A percentile compares a stretch with the other conserved stretches of the same genome.
Conservation (phyloP, 306 rosid species). For the Styphnolobium japonicum region DNA sequence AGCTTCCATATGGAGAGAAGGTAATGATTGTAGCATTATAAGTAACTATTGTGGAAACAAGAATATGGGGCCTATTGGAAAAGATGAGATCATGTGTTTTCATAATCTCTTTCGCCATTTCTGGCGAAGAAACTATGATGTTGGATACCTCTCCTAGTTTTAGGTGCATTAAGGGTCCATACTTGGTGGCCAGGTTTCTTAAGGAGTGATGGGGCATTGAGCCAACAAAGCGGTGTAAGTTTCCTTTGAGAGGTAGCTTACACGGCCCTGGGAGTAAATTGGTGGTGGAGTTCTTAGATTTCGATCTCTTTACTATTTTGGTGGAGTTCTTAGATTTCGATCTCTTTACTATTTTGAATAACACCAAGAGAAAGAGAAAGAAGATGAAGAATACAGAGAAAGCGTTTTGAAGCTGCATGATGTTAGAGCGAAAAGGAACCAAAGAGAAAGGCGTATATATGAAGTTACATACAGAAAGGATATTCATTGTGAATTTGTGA, state of each 20-base stretch:
- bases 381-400: not conserved
- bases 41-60: not conserved
- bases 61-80: conserved; percentile 17
- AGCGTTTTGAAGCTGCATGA: not conserved
- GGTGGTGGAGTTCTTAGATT: not conserved
- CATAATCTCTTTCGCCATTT: conserved; percentile 30
- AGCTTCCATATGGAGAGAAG: conserved; percentile 1
- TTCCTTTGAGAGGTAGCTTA: conserved; percentile 32
- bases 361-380: not conserved
- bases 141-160: conserved; percentile 20
- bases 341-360: not conserved
- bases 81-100: conserved; percentile 26
- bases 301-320: too few species aligned
- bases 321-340: not conserved
- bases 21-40: not conserved
- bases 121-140: conserved; percentile 22
- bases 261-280: conserved; percentile 32
- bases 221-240: conserved; percentile 18
- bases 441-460: not conserved
- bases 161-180: conserved; percentile 35
- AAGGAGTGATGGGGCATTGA: conserved; percentile 2
- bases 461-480: not conserved
- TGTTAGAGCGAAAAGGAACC: not conserved
- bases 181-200: conserved; percentile 10
- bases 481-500: not conserved